Evolutionary conservation across 1,139 yeast genomes (phyloP), one percentile per base, ranked within the genome.

Genomic region (Trichomonascaceae sp.): DNA sequence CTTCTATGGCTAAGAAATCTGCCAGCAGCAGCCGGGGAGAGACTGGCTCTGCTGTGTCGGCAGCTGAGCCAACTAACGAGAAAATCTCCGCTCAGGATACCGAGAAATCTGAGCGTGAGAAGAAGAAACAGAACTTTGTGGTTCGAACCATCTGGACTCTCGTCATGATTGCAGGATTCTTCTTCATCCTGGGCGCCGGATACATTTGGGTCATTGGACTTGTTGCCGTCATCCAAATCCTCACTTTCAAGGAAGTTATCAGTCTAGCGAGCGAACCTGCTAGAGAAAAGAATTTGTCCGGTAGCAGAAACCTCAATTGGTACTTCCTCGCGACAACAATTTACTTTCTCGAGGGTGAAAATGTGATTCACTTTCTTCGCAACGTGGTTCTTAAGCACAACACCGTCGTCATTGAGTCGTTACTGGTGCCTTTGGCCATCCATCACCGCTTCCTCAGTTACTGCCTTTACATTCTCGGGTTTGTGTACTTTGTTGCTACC

Each of bases 131-230:
- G 57, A 81, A 85, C 31, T 85, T 89, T 51, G 56, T 84, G 35
- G 82, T 87, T 26, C 72, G 99, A 47, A 79, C 97, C n/a, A 65
- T 80, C 34, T 89, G 97, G 97, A 80, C 97, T 0, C 57, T 89
- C 48, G 85, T 89, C 18, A 87, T 89, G 97, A 78, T 89, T 43
- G 60, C 65, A 15, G 75, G 74, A 6, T 81, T 89, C 57, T 71
- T 85, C 44, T 58, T 68, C 17, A 65, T 79, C 18, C 62, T 89
- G 34, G 76, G 82, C n/a, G 73, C 89, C 3, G 99, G 99, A 22
- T 97, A 87, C 53, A 62, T 79, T 34, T 76, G 87, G 63, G 69
- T 87, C 41, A 80, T 87, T 40, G 57, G 70, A 4, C 61, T 82
- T 42, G 84, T 89, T 29, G 64, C 80, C 29, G 49, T 76, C 11